Percentiles rank a stretch among this genome's conserved stretches.
Evolutionary conservation across 1,284 basidiomycete genomes (phyloP).

Genomic region (Ganoderma boninense): DNA sequence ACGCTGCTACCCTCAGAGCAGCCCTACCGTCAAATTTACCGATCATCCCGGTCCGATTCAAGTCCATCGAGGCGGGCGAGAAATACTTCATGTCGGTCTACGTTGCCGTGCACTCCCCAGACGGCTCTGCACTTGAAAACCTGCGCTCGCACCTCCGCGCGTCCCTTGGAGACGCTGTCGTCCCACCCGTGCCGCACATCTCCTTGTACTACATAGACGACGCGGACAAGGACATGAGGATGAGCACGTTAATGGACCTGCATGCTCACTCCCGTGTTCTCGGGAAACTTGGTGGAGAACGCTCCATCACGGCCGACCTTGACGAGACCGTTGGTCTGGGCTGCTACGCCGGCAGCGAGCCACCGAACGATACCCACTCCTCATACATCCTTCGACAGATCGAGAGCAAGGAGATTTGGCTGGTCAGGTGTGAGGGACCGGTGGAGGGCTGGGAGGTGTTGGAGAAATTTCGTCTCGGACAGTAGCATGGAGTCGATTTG

Average conservation of each 20-base stretch:
- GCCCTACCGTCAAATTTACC: slow-evolving; percentile 49
- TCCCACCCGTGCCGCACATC: slow-evolving; percentile 69
- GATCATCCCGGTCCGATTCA: slow-evolving; percentile 55
- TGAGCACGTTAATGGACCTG: slow-evolving; percentile 46
- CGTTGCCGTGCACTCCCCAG: slow-evolving; percentile 55
- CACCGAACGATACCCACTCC: slow-evolving; percentile 28
- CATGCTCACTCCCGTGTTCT: slow-evolving; percentile 45
- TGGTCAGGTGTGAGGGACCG: slow-evolving; percentile 67
- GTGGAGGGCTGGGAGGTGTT: slow-evolving; percentile 67
- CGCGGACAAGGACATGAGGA: slow-evolving; percentile 54
- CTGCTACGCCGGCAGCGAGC: slow-evolving; percentile 23
- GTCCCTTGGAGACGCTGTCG: slow-evolving; percentile 50
- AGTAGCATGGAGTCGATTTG: too few species aligned
- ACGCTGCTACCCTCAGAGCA: slow-evolving; percentile 45
- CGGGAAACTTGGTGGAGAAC: slow-evolving; percentile 24
- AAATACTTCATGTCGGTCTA: slow-evolving; percentile 79
- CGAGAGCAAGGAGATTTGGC: slow-evolving; percentile 64
- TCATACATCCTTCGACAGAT: slow-evolving; percentile 36
- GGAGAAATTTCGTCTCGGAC: slow-evolving; percentile 44
- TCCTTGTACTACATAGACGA: slow-evolving; percentile 77
- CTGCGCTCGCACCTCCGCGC: slow-evolving; percentile 58
- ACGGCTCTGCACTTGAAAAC: slow-evolving; percentile 45
- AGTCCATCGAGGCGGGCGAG: slow-evolving; percentile 59
- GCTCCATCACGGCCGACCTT: slow-evolving; percentile 24
- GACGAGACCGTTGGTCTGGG: slow-evolving; percentile 41